A percentile compares a stretch with the other conserved stretches of the same genome.
Conservation (phyloP, 2,329 filamentous ascomycete species). For the Penicillium sp. region DNA sequence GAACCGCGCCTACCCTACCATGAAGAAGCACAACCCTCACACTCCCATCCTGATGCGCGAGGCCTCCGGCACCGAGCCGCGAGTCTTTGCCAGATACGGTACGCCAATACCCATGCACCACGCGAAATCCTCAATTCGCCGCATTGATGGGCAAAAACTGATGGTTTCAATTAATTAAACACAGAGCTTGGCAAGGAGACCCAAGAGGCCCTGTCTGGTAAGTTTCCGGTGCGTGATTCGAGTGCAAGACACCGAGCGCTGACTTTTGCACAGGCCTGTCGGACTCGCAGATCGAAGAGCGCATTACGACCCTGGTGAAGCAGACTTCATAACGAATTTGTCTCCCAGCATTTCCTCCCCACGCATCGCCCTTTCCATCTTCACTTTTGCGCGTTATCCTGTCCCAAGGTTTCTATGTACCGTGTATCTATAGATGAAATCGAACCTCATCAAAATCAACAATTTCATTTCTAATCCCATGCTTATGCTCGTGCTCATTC, state of each 20-base stretch:
- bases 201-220: constrained; percentile 64
- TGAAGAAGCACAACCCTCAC: constrained; percentile 98
- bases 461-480: neutral
- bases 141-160: constrained; percentile 14
- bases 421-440: constrained; percentile 49
- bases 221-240: neutral
- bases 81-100: constrained; percentile 93
- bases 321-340: constrained; percentile 40
- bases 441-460: constrained; percentile 18
- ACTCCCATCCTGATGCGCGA: constrained; percentile 94
- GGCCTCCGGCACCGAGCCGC: constrained; percentile 79
- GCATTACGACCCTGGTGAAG: constrained; percentile 66
- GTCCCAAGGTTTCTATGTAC: constrained; percentile 39
- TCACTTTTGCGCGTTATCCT: constrained; percentile 31
- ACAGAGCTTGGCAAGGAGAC: constrained; percentile 70
- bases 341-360: constrained; percentile 9
- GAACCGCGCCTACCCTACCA: constrained; percentile 87
- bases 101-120: constrained; percentile 35
- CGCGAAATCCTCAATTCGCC: neutral
- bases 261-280: constrained; percentile 58
- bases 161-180: constrained; percentile 4
- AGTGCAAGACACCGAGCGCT: constrained; percentile 11
- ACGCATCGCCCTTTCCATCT: constrained; percentile 26
- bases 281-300: constrained; percentile 71
- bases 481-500: neutral